A percentile compares a stretch with the other conserved stretches of the same genome.
phyloP scores from a whole-genome alignment of 2,329 filamentous ascomycete genomes.

The Monilinia aucupariae region DNA sequence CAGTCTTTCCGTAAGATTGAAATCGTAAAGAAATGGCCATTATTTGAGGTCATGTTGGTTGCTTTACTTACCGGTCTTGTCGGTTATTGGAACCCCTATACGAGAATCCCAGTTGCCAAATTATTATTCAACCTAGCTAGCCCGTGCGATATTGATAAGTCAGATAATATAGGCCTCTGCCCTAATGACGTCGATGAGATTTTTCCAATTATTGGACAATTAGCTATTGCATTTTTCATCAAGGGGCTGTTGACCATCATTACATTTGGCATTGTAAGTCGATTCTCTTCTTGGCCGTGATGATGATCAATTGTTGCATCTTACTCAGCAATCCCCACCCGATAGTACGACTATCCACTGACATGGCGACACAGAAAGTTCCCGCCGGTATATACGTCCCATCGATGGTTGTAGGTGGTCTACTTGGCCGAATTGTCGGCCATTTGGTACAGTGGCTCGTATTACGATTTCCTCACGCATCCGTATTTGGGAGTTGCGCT shows the following conservation, averaged over 20 bases:
- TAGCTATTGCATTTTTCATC: conserved; percentile 77
- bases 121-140: conserved; percentile 85
- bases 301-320: background rate
- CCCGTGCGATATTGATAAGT: conserved; percentile 69
- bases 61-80: conserved; percentile 76
- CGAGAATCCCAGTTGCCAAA: conserved; percentile 83
- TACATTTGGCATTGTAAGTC: conserved; percentile 77
- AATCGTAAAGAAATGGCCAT: conserved; percentile 73
- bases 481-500: conserved; percentile 70
- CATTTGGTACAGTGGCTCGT: conserved; percentile 80
- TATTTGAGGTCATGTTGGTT: conserved; percentile 84
- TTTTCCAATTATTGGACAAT: conserved; percentile 64
- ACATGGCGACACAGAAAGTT: conserved; percentile 56
- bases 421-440: conserved; percentile 83
- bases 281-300: background rate
- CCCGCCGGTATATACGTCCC: conserved; percentile 97
- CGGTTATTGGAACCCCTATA: conserved; percentile 91
- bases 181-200: conserved; percentile 69
- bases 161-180: conserved; percentile 67
- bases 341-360: background rate
- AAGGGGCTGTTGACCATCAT: conserved; percentile 85
- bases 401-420: conserved; percentile 94
- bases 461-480: conserved; percentile 63
- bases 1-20: conserved; percentile 76
- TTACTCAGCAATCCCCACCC: background rate